These are phyloP conservation scores for Firmiana major DNA, from an alignment of 345 rosid species.

Conservation along the genomic window DNA sequence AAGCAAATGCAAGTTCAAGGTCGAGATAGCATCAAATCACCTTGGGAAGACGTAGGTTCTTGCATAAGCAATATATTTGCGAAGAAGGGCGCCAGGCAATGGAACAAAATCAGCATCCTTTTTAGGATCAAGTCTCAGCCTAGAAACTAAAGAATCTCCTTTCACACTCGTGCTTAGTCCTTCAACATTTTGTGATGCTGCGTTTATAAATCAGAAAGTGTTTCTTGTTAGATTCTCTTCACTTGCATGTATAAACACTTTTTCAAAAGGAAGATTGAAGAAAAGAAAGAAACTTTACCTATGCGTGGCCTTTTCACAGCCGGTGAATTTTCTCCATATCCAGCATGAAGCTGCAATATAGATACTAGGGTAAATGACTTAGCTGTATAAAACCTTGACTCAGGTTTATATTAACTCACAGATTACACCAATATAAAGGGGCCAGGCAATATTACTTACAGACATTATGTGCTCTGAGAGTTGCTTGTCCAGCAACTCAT, in stretches of 20 bases:
- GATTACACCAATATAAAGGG: constrained; percentile 14
- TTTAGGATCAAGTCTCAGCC: constrained; percentile 69
- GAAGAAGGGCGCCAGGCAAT: constrained; percentile 76
- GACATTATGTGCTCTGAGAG: constrained; percentile 94
- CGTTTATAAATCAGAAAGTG: constrained; percentile 23
- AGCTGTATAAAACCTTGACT: not conserved
- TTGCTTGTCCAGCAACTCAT: constrained; percentile 86
- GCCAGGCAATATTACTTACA: constrained; percentile 50
- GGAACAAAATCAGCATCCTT: constrained; percentile 73
- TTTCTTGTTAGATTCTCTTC: constrained; percentile 10
- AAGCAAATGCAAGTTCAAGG: constrained; percentile 6
- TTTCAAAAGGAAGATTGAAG: not conserved
- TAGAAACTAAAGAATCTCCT: constrained; percentile 66
- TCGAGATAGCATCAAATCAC: constrained; percentile 36
- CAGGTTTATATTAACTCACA: not conserved
- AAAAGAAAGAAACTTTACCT: constrained; percentile 27
- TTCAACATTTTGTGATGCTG: constrained; percentile 43
- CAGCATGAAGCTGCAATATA: constrained; percentile 77
- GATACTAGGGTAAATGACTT: constrained; percentile 4
- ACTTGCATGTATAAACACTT: not conserved
- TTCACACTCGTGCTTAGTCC: constrained; percentile 34
- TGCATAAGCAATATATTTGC: constrained; percentile 90
- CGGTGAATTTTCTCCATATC: constrained; percentile 48
- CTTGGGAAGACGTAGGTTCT: constrained; percentile 76
- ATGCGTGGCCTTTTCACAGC: constrained; percentile 47